Base-by-base conservation (phyloP, 1,139 yeast species). In the Geotrichum fermentans region DNA sequence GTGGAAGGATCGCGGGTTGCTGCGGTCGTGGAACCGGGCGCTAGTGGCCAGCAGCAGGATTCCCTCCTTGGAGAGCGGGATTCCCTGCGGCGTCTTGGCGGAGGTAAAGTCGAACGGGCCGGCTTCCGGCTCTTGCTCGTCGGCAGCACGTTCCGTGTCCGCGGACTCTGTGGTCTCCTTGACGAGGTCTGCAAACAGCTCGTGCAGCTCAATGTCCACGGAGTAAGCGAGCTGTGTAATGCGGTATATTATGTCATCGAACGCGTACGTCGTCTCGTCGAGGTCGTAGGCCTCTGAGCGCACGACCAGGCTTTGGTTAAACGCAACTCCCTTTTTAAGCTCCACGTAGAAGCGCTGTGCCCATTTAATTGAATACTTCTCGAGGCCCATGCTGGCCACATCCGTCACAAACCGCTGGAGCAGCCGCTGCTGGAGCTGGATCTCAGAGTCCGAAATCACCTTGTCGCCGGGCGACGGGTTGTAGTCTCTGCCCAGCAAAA, bases 401-500 rank as follows among this genome's bases (percentile, higher is more conserved):
- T 78, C 75, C 0, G 79, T 71, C 20, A 73, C 52, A 43, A 72
- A 70, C 44, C 73, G 68, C 52, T 71, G 73, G 34, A 78, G 59
- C 38, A 78, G 56, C 43, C 64, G 65, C 24, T 72, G 69, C 51
- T 73, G 76, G 18, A 65, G 48, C n/a, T 35, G 50, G 21, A 50
- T 34, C 49, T 67, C 70, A 3, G 47, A 49, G 21, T 70, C 29
- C 70, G 67, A 52, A 73, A 65, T 44, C 7, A 65, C 60, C 18
- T 66, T 64, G 35, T 65, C 64, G 4, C 67, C 67, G 1, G 74
- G 80, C 36, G 76, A 69, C 16, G 52, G 52, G 1, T 80, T 61
- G 62, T 83, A 88, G 57, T 80, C 86, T 56, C 94, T 74, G 4
- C 80, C 75, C 63, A 87, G 83, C 17, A 75, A 66, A 61, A 77